Percentiles rank a stretch among this genome's conserved stretches.
These are phyloP conservation scores for Neonectria punicea DNA, from an alignment of 2,329 filamentous ascomycete genomes.

Conservation along the genomic window DNA sequence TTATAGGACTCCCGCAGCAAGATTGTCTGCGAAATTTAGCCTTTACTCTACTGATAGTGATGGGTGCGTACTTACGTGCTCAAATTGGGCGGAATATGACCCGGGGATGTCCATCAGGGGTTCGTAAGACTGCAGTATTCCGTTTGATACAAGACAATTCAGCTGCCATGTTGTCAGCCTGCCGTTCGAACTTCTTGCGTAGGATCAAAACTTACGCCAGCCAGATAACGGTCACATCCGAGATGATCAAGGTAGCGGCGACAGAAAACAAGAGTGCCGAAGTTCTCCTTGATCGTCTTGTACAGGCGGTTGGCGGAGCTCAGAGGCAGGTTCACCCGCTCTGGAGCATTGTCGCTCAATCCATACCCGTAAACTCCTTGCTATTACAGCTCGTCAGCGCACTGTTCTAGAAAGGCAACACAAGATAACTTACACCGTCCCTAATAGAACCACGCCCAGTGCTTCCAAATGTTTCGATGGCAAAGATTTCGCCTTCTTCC, in stretches of 20 bases:
- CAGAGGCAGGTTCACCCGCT: constrained; percentile 52
- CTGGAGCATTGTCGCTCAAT: constrained; percentile 43
- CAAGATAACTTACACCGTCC: constrained; percentile 71
- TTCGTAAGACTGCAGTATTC: constrained; percentile 65
- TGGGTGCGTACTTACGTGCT: constrained; percentile 55
- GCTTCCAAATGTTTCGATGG: constrained; percentile 92
- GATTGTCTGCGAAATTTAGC: constrained; percentile 53
- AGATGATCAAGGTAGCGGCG: constrained; percentile 72
- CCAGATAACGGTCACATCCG: constrained; percentile 67
- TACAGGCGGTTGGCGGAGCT: constrained; percentile 66
- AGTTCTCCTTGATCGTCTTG: constrained; percentile 70
- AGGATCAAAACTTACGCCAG: constrained; percentile 56
- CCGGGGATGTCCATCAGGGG: constrained; percentile 68
- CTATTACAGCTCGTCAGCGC: background rate
- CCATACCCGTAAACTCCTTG: background rate
- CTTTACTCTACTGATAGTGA: background rate
- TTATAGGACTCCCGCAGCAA: constrained; percentile 57
- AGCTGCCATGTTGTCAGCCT: constrained; percentile 53
- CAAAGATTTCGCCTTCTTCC: constrained; percentile 93
- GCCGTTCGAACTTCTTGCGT: rapidly evolving
- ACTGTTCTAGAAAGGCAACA: background rate
- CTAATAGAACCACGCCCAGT: constrained; percentile 84
- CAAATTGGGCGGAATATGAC: constrained; percentile 72
- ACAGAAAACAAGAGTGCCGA: constrained; percentile 70
- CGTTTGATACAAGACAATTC: constrained; percentile 66